These are phyloP conservation scores for Diaporthe australafricana DNA, from an alignment of 2,329 filamentous ascomycete genomes.

Conservation along the genomic window DNA sequence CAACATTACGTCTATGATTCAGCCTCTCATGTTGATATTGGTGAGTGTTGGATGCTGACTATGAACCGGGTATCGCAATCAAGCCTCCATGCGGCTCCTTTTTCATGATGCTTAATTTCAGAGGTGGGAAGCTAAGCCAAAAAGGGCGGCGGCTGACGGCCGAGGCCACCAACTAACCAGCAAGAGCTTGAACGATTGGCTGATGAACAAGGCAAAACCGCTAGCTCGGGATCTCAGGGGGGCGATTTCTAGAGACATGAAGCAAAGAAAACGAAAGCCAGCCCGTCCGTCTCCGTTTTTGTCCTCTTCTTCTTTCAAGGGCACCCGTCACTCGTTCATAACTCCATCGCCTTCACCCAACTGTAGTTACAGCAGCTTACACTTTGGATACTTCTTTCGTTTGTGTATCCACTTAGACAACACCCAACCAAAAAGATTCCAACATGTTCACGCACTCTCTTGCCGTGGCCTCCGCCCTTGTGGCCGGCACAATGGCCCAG, in stretches of 20 bases:
- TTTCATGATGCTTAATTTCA: too few species aligned
- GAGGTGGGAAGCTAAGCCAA: not conserved
- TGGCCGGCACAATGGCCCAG: constrained; percentile 24
- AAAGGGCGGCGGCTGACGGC: constrained; percentile 1
- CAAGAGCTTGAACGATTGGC: constrained; percentile 1
- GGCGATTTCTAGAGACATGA: not conserved
- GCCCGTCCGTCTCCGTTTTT: not conserved
- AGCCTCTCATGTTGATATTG: too few species aligned
- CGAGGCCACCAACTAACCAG: not conserved
- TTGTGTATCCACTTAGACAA: not conserved
- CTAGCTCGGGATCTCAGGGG: constrained; percentile 1
- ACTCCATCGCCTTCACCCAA: not conserved
- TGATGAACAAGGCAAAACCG: not conserved
- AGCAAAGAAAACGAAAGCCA: not conserved
- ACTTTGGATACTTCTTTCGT: not conserved
- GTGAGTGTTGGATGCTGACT: too few species aligned
- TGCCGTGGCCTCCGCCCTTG: constrained; percentile 14
- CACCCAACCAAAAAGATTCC: not conserved
- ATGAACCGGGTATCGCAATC: too few species aligned
- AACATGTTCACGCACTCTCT: constrained; percentile 23
- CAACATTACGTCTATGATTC: too few species aligned
- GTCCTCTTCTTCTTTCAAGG: not conserved
- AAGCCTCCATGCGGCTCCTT: too few species aligned
- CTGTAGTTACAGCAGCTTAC: not conserved
- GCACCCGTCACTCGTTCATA: constrained; percentile 12